phyloP scores from a whole-genome alignment of 768 basidiomycete species.

The Boletus rufocinnamomeus region DNA sequence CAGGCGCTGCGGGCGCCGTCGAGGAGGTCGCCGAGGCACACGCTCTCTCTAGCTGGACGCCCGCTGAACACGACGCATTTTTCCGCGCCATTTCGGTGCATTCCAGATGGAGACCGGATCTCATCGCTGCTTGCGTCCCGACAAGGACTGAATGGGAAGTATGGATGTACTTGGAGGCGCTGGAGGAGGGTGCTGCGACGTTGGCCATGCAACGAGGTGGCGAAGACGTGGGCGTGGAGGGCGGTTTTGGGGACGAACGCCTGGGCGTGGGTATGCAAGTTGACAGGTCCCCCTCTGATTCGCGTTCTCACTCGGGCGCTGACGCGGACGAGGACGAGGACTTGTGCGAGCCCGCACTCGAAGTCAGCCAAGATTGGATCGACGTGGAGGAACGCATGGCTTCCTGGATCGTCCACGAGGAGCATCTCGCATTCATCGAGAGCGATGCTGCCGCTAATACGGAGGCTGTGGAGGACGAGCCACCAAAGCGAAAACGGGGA shows the following conservation, averaged over 20 bases:
- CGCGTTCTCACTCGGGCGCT: slow-evolving; percentile 15
- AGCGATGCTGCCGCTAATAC: not conserved
- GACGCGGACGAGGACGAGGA: slow-evolving; percentile 1
- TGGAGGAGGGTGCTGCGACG: slow-evolving; percentile 37
- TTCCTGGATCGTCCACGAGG: slow-evolving; percentile 19
- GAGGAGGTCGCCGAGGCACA: not conserved
- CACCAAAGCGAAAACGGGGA: slow-evolving; percentile 16
- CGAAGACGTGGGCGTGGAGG: slow-evolving; percentile 7
- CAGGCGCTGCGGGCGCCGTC: not conserved
- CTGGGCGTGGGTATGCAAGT: slow-evolving; percentile 5
- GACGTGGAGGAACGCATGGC: slow-evolving; percentile 38
- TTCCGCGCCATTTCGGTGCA: slow-evolving; percentile 67
- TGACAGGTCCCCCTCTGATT: slow-evolving; percentile 28
- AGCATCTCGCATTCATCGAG: slow-evolving; percentile 9
- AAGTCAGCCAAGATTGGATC: slow-evolving; percentile 40
- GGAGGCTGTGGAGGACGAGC: not conserved
- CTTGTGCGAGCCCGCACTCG: slow-evolving; percentile 33
- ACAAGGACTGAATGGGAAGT: slow-evolving; percentile 72
- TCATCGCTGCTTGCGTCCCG: slow-evolving; percentile 66
- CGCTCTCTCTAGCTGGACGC: slow-evolving; percentile 51
- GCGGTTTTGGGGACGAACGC: not conserved
- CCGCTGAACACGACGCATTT: slow-evolving; percentile 66
- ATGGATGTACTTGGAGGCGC: slow-evolving; percentile 59
- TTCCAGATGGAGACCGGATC: slow-evolving; percentile 75
- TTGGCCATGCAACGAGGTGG: slow-evolving; percentile 19